phyloP scores from a whole-genome alignment of 1,139 yeast genomes.

The Geotrichum carabidarum region DNA sequence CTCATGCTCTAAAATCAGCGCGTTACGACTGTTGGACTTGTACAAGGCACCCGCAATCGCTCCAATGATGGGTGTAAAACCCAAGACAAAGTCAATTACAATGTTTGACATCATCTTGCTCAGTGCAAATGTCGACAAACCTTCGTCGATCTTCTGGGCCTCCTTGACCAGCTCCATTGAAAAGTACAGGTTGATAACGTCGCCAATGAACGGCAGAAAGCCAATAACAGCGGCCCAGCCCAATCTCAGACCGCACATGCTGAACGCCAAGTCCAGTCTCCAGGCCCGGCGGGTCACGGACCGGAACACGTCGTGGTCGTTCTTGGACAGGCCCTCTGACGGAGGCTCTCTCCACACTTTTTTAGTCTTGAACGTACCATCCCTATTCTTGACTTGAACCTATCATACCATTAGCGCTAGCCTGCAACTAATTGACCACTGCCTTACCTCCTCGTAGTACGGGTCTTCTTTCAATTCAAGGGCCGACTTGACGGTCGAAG shows the following conservation, averaged over 20 bases:
- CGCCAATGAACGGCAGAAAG: conserved; percentile 61
- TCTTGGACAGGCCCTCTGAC: conserved; percentile 53
- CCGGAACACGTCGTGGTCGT: conserved; percentile 51
- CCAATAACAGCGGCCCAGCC: conserved; percentile 77
- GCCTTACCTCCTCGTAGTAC: conserved; percentile 10
- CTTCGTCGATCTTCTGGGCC: conserved; percentile 51
- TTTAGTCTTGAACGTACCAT: conserved; percentile 25
- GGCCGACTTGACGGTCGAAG: neutral
- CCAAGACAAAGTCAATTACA: conserved; percentile 59
- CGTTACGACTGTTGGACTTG: conserved; percentile 71
- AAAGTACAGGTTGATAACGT: conserved; percentile 46
- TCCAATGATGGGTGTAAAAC: conserved; percentile 70
- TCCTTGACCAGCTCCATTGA: conserved; percentile 48
- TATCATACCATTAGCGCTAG: neutral
- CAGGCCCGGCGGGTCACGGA: conserved; percentile 56
- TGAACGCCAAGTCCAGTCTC: conserved; percentile 57
- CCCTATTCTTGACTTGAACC: conserved; percentile 28
- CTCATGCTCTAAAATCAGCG: conserved; percentile 49
- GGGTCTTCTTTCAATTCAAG: conserved; percentile 6
- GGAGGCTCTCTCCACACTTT: conserved; percentile 35
- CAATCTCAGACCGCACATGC: conserved; percentile 56
- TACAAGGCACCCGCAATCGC: conserved; percentile 62
- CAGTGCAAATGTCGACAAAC: conserved; percentile 49
- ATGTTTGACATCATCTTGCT: conserved; percentile 58
- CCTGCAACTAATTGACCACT: neutral